Conservation (phyloP, 495 filamentous ascomycete genomes). For the Staphylotrichum longicolle region DNA sequence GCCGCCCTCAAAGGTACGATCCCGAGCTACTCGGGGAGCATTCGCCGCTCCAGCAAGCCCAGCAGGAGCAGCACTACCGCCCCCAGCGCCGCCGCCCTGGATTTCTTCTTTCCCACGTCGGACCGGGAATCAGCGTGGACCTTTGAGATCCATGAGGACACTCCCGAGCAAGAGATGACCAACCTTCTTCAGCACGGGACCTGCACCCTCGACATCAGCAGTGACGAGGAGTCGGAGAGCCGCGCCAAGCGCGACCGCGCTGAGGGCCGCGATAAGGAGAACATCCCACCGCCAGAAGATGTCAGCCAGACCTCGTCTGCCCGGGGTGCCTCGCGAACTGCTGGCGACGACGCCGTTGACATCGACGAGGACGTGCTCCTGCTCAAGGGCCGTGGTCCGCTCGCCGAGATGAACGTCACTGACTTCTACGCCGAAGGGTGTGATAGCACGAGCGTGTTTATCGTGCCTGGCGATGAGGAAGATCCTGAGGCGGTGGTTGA, state of each 20-base stretch:
- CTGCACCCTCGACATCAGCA: slow-evolving; percentile 77
- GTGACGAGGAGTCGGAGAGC: slow-evolving; percentile 60
- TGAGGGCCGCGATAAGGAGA: slow-evolving; percentile 79
- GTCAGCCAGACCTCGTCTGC: slow-evolving; percentile 48
- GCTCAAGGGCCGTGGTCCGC: slow-evolving; percentile 59
- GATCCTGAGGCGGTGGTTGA: slow-evolving; percentile 31
- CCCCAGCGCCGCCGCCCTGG: slow-evolving; percentile 15
- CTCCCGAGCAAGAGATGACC: slow-evolving; percentile 78
- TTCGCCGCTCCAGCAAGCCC: slow-evolving; percentile 26
- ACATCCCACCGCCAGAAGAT: slow-evolving; percentile 72
- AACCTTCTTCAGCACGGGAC: slow-evolving; percentile 91
- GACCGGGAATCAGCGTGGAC: slow-evolving; percentile 69
- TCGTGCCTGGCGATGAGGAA: slow-evolving; percentile 59
- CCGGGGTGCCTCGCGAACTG: slow-evolving; percentile 11
- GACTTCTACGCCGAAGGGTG: slow-evolving; percentile 72
- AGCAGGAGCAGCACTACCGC: slow-evolving; percentile 2
- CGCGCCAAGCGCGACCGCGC: slow-evolving; percentile 53
- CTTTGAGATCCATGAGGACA: slow-evolving; percentile 95
- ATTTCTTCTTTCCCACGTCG: slow-evolving; percentile 34
- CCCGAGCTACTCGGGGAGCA: slow-evolving; percentile 47
- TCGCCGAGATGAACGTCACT: slow-evolving; percentile 66
- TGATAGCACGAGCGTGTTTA: slow-evolving; percentile 58
- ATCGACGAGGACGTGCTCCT: slow-evolving; percentile 43
- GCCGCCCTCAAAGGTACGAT: slow-evolving; percentile 71
- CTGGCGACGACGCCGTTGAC: slow-evolving; percentile 22